Base-by-base conservation (phyloP, 306 rosid species). In the Inga leiocalycina region DNA sequence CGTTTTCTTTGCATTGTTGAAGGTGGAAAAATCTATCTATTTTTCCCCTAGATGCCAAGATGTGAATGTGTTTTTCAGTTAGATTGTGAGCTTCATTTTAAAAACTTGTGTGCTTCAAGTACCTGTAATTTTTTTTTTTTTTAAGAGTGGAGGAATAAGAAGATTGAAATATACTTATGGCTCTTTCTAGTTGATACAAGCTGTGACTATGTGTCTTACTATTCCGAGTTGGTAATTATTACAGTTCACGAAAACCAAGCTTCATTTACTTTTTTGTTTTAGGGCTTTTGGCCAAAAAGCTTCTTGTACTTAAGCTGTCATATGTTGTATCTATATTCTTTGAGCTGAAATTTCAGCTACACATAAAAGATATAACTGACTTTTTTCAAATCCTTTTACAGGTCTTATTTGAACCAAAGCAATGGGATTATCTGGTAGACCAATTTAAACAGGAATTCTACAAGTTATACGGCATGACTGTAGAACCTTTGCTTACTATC, bases 371-470 rank as follows among this genome's bases (percentile, higher is more conserved):
- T 70, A 10, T 6, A 70, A 43, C n/a, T 70, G 20, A 77, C 74
- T 62, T 13, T 69, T 43, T 41, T 68, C 67, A 48, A 73, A 83
- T 86, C 68, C 81, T 79, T 79, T 65, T 85, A 65, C 94, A 96
- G 99, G 94, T 87, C 78, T 92, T 96, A 80, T 96, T 96, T 91
- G 98, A 96, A 88, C 90, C 92, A 70, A 92, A 91, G 87, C 99
- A 96, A 83, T 96, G 99, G 99, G 97, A 96, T 86, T 80, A 78
- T 88, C 92, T 94, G 64, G 99, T 92, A 70, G 93, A 94, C 77
- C 97, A 87, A 83, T 96, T 96, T 81, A 96, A 93, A 85, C 98
- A 94, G 91, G 99, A 96, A 82, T 96, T 96, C 90, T 96, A 98
- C 94, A 96, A 92, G 87, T 88, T 96, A 88, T 94, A 96, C 80